Evolutionary conservation across 495 filamentous ascomycete genomes (phyloP), one percentile per base, ranked within the genome.

Genomic region (Astrothelium subdiscretum): DNA sequence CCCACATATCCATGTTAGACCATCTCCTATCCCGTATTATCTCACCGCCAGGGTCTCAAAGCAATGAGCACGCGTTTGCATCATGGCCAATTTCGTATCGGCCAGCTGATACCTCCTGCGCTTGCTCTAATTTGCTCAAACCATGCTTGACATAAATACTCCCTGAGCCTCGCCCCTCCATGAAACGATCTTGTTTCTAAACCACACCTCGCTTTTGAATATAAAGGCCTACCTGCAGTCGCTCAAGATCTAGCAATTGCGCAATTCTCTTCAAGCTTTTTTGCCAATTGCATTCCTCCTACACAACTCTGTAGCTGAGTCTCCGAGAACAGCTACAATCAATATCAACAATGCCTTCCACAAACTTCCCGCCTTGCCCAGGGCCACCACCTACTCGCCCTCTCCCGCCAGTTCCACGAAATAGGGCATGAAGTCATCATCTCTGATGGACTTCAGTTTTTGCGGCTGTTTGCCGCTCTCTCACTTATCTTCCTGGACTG

Each of bases 321-420:
- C 62, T 59, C 8, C 58, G 31, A 59, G 40, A 15, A 62, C 38
- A 62, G 69, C 64, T 59, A 72, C 60, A 68, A 69, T 68, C 77
- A 83, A 72, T 66, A 86, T 87, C 69, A 80, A 88, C 76, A 83
- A 83, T 69, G 81, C 86, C 59, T 83, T 83, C 69, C 80, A 84
- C 68, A 26, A 71, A 69, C 66, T 85, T 91, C 66, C 89, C 89
- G 80, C 89, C 89, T 67, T 91, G 87, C 83, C 89, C 89, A 3
- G 89, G 89, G 69, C 89, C 89, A 65, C 89, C 89, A 70, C 89
- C 89, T 40, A 89, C 85, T 76, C 83, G 89, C 63, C 89, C 89
- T 76, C 85, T 92, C 22, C 89, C 89, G 71, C 88, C 88, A 71
- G 81, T 90, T 40, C 88, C 88, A 38, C 27, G 59, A 18, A 61